Evolutionary conservation across 2,329 filamentous ascomycete genomes (phyloP), one percentile per base, ranked within the genome.

Genomic region (Apiospora rasikravindrae): DNA sequence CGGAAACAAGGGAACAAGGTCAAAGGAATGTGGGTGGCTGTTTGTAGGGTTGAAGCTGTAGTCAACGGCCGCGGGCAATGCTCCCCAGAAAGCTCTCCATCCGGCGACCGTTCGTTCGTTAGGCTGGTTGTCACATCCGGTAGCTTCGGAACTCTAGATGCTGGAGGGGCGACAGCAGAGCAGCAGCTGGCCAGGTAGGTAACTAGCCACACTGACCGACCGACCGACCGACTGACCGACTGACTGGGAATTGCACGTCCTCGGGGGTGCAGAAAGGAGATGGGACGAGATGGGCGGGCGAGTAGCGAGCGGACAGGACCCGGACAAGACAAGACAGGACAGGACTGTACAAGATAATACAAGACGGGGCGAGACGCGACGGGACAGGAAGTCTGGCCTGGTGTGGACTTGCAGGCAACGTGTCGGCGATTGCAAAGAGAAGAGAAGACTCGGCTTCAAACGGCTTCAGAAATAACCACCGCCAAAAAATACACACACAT

Each of bases 21-120:
- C 24, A 68, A 68, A 44, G 24, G 66, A 68, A 44, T 33, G 66
- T 44, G 37, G 22, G 37, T 44, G 44, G 37, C 33, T 40, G 37
- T 14, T 14, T 19, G 22, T 42, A 42, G 40, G 26, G 14, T 68
- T 4, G 66, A 19, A 33, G 61, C 40, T 68, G 19, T 24, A 47
- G 66, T 68, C 66, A 47, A 68, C 40, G 66, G 66, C 40, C 40
- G 40, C 66, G 11, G 40, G 66, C 66, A 68, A 68, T 68, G 66
- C 66, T 47, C 24, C 66, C 66, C 66, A 68, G 44, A 47, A 68
- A 68, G 66, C 66, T 44, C 37, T 44, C 66, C 66, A 68, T 68
- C 66, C 66, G 66, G 66, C 66, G 40, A 47, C 66, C 40, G 40
- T 47, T 68, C n/a, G 40, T 47, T 68, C n/a, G 40, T 26, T n/a